Base-by-base conservation (phyloP, 1,139 yeast genomes). In the Barnettozyma hawaiiensis region DNA sequence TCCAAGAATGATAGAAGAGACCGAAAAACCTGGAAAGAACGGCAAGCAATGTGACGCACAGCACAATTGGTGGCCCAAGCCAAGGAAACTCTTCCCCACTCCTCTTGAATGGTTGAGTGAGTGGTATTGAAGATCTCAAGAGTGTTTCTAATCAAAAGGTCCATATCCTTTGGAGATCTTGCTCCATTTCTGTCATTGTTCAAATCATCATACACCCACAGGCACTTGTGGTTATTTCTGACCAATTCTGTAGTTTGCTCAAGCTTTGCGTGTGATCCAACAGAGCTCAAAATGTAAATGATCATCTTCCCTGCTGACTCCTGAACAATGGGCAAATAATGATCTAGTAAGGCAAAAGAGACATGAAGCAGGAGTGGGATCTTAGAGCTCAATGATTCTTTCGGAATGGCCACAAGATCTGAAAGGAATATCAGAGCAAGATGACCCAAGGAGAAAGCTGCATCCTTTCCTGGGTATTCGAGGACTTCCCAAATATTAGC, bases 61-160 rank as follows among this genome's bases (percentile, higher is more conserved):
- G 97, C 95, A 66, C 98, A 92, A 1, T 96, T 81, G 0, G 98
- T 92, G 0, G 98, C 97, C 98, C 98, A 94, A 31, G 74, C 73
- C 37, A 94, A 69, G 0, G 97, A 86, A 2, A 78, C 79, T 38
- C 83, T 68, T 41, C 95, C 83, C 98, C 98, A 87, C 42, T 81
- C 83, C 40, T 75, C 76, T 55, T 83, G 94, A 22, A 90, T 66
- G 4, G 70, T 71, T 1, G 81, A 78, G 8, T 65, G 62, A 1
- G 64, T 53, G 0, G 69, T 68, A 4, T 72, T 59, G 55, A 89
- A 78, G 2, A 85, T 71, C 23, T 72, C 75, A 31, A 89, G 59
- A 3, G 84, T 71, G 45, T 76, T 77, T 46, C 89, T 68, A 7
- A 86, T 81, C 47, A 90, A 66, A n/a, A 72, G 63, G 53, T 85